These are phyloP conservation scores for Geotrichum citri-aurantii DNA, from an alignment of 1,139 yeast genomes.

Conservation along the genomic window DNA sequence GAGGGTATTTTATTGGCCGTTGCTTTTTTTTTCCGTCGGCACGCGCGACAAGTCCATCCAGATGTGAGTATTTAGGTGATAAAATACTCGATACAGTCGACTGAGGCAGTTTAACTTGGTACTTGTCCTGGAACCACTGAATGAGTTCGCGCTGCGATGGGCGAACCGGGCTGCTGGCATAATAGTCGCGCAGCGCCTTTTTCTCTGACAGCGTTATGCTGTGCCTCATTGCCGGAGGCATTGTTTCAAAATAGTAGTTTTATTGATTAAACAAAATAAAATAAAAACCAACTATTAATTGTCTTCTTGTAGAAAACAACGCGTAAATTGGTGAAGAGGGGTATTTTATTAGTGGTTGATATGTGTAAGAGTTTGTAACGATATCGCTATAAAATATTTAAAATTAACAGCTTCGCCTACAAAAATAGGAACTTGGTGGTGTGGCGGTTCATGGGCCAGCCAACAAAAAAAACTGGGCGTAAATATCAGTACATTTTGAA, in stretches of 20 bases:
- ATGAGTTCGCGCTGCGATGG: slow-evolving; percentile 15
- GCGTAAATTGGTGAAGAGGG: not conserved
- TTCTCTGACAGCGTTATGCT: slow-evolving; percentile 17
- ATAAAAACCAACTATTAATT: not conserved
- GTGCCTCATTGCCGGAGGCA: slow-evolving; percentile 16
- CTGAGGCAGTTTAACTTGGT: slow-evolving; percentile 16
- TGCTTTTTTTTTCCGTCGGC: slow-evolving; percentile 16
- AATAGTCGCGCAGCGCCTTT: slow-evolving; percentile 15
- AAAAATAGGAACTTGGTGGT: not conserved
- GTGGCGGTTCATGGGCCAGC: not conserved
- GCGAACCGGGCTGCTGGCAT: slow-evolving; percentile 13
- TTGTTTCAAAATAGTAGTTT: not conserved
- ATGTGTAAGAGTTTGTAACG: not conserved
- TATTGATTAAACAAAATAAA: not conserved
- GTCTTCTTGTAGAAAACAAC: not conserved
- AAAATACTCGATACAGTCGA: slow-evolving; percentile 17
- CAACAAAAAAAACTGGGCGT: not conserved
- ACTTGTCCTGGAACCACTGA: slow-evolving; percentile 16
- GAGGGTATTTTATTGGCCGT: slow-evolving; percentile 15
- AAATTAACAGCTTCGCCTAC: not conserved
- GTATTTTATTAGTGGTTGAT: not conserved
- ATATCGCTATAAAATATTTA: not conserved
- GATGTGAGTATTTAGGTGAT: slow-evolving; percentile 13
- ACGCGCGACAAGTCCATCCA: slow-evolving; percentile 16
- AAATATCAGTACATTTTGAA: not conserved